phyloP scores from a whole-genome alignment of 306 rosid genomes.

The Medicago arabica region DNA sequence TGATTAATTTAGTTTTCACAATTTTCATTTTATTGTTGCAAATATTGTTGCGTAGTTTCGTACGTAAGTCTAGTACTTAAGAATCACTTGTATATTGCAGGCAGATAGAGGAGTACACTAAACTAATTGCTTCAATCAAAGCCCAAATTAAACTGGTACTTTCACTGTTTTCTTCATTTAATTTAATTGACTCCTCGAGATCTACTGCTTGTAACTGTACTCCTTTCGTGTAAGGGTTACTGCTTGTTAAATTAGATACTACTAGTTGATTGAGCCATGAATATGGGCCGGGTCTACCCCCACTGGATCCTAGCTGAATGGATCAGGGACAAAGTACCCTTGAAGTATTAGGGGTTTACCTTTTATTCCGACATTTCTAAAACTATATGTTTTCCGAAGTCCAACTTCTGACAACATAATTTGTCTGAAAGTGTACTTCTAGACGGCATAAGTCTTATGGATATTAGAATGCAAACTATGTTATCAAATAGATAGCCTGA shows the following conservation, averaged over 20 bases:
- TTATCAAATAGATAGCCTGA: background rate
- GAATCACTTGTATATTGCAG: constrained; percentile 50
- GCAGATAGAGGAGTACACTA: constrained; percentile 83
- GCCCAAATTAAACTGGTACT: constrained; percentile 93
- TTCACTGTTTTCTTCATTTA: constrained; percentile 12
- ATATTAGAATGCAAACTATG: background rate
- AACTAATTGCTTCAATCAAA: constrained; percentile 82
- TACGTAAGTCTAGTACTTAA: background rate
- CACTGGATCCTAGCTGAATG: background rate
- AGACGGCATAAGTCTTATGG: background rate
- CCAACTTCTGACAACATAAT: background rate
- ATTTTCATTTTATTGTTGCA: constrained; percentile 22
- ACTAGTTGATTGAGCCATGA: constrained; percentile 10
- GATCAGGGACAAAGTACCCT: background rate
- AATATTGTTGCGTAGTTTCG: constrained; percentile 12
- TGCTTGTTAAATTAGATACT: constrained; percentile 24
- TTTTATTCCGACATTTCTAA: background rate
- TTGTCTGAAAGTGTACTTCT: background rate
- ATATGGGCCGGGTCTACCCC: background rate
- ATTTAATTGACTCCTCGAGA: background rate
- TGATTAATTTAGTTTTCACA: constrained; percentile 1
- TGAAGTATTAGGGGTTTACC: background rate
- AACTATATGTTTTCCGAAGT: background rate
- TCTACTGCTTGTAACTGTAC: constrained; percentile 4
- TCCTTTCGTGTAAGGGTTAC: constrained; percentile 12